Evolutionary conservation across 2,329 filamentous ascomycete species (phyloP), one percentile per base, ranked within the genome.

Genomic region (Metarhizium sp.): DNA sequence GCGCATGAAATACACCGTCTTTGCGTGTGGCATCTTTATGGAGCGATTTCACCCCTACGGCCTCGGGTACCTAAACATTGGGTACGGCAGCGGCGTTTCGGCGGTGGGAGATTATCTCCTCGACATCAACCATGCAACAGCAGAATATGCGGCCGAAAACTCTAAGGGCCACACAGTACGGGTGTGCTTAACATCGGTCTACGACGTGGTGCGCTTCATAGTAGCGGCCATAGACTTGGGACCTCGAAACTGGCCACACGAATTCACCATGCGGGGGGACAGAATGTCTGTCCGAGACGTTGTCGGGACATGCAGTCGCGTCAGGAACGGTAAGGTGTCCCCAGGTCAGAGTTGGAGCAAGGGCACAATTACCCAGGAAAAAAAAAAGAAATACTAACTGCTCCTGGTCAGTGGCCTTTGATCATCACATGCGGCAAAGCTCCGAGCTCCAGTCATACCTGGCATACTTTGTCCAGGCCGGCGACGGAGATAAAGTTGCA

Each of bases 1-100:
- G 2, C 69, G 75, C 57, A 87, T 91, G 72, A 77, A 79, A 46
- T 88, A 79, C 58, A 90, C 87, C 0, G 75, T 84, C 30, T 90
- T 91, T 68, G 81, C 84, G 0, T 91, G 88, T 61, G 88, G 88
- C 20, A 70, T 90, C 34, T 82, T 91, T 60, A 91, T 90, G 74
- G 87, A 91, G 65, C 76, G 86, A 1, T 90, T 91, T 62, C 82
- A 81, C 20, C 84, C 83, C 0, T 82, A 80, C 3, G 88, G 88
- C 0, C 76, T 91, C 57, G 74, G 75, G 13, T 72, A 75, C 18
- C 76, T 82, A 54, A 73, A 77, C 38, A 83, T 90, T 50, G 86
- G 86, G 1, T 62, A 64, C 32, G 75, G 76, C n/a, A 78, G 76
- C 46, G 77, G 78, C 18, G 71, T 83, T 25, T 71, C 73, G 8